Conservation (phyloP, 176 grass and related monocot species). For the Rhynchospora pubera region DNA sequence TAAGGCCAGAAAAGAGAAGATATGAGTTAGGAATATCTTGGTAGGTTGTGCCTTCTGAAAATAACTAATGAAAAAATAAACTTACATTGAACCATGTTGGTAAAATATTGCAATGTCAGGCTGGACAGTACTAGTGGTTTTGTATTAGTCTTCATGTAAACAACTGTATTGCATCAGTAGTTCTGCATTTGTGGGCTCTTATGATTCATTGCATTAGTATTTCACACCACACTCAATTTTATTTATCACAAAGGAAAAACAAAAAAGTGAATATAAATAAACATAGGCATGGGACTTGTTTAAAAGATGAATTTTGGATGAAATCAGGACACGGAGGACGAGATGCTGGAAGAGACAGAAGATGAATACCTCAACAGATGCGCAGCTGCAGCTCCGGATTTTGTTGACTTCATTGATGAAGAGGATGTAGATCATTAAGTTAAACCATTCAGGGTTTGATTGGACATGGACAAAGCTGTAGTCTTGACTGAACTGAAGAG, state of each 20-base stretch:
- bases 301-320: background rate
- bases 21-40: background rate
- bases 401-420: slow-evolving; percentile 47
- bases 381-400: slow-evolving; percentile 39
- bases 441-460: background rate
- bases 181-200: no score
- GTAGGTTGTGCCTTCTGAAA: background rate
- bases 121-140: no score
- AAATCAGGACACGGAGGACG: slow-evolving; percentile 75
- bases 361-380: slow-evolving; percentile 84
- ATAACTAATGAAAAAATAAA: background rate
- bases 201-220: no score
- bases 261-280: no score
- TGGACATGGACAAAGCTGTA: background rate
- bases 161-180: no score
- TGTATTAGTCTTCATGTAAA: no score
- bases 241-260: no score
- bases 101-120: no score
- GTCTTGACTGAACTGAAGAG: no score
- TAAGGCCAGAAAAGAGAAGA: background rate
- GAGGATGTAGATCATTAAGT: slow-evolving; percentile 72
- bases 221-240: no score
- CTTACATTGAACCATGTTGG: background rate
- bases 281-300: background rate
- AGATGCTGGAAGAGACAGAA: slow-evolving; percentile 60